phyloP scores from a whole-genome alignment of 78 protist genomes.

The Chrysochromulina parva region DNA sequence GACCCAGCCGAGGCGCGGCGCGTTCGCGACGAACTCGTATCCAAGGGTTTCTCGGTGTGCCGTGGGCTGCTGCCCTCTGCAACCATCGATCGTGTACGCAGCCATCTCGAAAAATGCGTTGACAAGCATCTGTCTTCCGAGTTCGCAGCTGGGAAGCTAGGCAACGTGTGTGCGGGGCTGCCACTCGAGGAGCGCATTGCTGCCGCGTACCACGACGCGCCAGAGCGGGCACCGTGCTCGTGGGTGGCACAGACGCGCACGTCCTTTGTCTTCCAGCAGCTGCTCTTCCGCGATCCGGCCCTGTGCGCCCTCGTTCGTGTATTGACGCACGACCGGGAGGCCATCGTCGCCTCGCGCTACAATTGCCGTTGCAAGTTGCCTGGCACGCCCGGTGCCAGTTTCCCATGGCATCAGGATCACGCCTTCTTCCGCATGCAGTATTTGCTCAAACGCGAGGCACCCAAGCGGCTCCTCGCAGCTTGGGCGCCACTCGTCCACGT shows the following conservation, averaged over 20 bases:
- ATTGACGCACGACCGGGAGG: neutral
- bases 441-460: neutral
- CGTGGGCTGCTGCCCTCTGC: no score
- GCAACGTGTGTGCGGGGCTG: no score
- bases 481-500: neutral
- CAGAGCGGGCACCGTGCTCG: neutral
- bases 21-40: no score
- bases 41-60: no score
- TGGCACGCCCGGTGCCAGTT: neutral
- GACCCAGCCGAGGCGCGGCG: no score
- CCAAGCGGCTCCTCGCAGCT: neutral
- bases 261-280: neutral
- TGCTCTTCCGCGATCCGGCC: neutral
- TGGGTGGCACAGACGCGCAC: neutral
- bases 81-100: no score
- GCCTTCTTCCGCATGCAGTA: constrained; percentile 24
- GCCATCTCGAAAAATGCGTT: no score
- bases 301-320: neutral
- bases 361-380: neutral
- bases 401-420: constrained; percentile 11
- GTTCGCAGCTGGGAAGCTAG: no score
- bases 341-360: neutral
- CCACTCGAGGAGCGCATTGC: no score
- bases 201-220: neutral
- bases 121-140: no score